Evolutionary conservation across 1,284 basidiomycete genomes (phyloP).

Genomic region (Naganishia cerealis): DNA sequence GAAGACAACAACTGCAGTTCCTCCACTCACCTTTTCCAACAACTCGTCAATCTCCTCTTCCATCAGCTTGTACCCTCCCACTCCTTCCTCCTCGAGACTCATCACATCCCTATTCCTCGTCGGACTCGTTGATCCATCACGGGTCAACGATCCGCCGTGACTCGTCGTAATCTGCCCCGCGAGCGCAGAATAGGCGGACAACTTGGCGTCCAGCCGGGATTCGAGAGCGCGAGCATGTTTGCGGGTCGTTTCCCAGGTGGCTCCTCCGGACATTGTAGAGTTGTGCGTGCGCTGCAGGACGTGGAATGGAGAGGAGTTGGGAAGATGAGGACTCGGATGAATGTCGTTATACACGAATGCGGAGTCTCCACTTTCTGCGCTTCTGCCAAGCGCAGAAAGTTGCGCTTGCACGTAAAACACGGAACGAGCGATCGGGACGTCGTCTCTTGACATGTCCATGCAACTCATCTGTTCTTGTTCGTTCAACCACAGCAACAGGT

Average conservation of each 20-base stretch:
- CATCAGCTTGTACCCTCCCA: conserved; percentile 67
- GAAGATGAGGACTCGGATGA: neutral
- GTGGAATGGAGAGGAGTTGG: neutral
- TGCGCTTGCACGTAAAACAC: conserved; percentile 21
- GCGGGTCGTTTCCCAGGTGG: conserved; percentile 60
- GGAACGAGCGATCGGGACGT: conserved; percentile 6
- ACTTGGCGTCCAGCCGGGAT: conserved; percentile 82
- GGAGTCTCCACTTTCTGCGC: conserved; percentile 26
- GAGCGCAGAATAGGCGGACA: conserved; percentile 82
- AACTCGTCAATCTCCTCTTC: conserved; percentile 84
- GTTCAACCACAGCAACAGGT: neutral
- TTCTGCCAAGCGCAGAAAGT: neutral
- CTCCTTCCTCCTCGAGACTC: conserved; percentile 60
- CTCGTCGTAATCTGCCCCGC: conserved; percentile 66
- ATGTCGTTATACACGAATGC: neutral
- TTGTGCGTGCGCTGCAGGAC: conserved; percentile 15
- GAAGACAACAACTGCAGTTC: neutral
- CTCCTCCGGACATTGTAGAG: conserved; percentile 36
- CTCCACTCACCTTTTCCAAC: conserved; percentile 71
- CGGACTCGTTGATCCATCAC: conserved; percentile 30
- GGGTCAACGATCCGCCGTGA: conserved; percentile 27
- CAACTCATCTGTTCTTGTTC: neutral
- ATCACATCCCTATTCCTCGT: conserved; percentile 43
- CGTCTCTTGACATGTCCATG: neutral
- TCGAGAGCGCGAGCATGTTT: conserved; percentile 87